Base-by-base conservation (phyloP, 306 rosid genomes). In the Quercus bicolor region DNA sequence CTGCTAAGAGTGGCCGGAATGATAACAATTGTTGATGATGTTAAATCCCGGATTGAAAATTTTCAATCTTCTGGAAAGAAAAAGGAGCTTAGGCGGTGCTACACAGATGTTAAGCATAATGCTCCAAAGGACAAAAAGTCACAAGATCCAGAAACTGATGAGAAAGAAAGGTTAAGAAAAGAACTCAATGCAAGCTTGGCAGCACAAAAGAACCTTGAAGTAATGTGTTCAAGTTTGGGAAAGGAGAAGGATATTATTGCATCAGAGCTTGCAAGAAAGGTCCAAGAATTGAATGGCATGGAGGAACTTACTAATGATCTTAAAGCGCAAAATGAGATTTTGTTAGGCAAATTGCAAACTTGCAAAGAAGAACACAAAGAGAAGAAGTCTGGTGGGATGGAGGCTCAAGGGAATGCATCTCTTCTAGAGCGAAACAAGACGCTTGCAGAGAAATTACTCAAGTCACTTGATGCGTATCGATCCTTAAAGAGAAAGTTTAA, bases 161-260 rank as follows among this genome's bases (percentile, higher is more conserved):
- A 91, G 86, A 93, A 93, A 80, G 98, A 95, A 33, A 88, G 37
- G 83, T 80, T 93, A 11, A 82, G 88, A 83, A 89, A 82, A 72
- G 92, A 93, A 86, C 96, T 95, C 13, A 86, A 80, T 5, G 87
- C 96, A 2, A 91, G 98, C 84, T 72, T 90, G 77, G 84, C 89
- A 5, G 93, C 96, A 0, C 76, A 93, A 14, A 92, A 89, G 79
- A 95, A 96, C 89, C 93, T 95, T 19, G 96, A 95, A 77, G 88
- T 90, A 40, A 78, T 95, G 93, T 95, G 99, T 73, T 83, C 94
- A 0, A 91, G 99, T 81, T 82, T 95, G 86, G 99, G 99, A 69
- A 95, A 91, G 77, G 99, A 95, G 86, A 93, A 91, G 70, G 93
- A 93, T 74, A 95, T 95, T n/a, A 95, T 95, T 79, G 97, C 97